Evolutionary conservation across 345 rosid genomes (phyloP).

Genomic region (Salix purpurea): DNA sequence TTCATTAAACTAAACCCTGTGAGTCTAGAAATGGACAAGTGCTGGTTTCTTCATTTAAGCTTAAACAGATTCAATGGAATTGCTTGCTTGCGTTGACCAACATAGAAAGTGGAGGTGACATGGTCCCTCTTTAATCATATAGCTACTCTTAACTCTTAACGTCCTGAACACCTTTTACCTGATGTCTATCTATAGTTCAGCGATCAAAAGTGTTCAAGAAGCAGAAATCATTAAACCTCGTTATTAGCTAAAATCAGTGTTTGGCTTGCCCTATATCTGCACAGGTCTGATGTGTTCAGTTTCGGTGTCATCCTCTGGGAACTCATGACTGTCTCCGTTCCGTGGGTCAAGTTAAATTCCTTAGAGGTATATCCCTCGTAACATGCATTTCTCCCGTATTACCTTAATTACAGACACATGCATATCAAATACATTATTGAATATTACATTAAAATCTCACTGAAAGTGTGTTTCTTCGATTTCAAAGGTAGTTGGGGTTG

Average conservation of each 20-base stretch:
- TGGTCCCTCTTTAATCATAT: not conserved
- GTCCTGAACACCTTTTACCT: not conserved
- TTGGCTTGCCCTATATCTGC: not conserved
- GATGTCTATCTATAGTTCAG: not conserved
- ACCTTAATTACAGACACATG: not conserved
- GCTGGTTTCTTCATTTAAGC: not conserved
- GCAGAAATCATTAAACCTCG: not conserved
- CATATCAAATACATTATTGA: not conserved
- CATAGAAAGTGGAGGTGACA: not conserved
- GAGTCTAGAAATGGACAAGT: not conserved
- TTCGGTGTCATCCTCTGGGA: constrained; percentile 87
- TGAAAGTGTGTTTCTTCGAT: not conserved
- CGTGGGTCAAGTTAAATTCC: constrained; percentile 73
- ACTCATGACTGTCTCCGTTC: constrained; percentile 65
- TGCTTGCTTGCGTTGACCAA: not conserved
- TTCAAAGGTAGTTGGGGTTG: constrained; percentile 69
- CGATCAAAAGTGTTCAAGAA: not conserved
- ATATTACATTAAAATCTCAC: not conserved
- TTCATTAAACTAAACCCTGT: constrained; percentile 4
- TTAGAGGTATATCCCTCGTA: constrained; percentile 44
- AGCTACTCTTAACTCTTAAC: not conserved
- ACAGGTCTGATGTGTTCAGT: constrained; percentile 89
- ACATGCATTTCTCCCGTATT: not conserved
- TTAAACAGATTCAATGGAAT: not conserved
- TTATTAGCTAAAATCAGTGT: not conserved